Evolutionary conservation across 257 asterid genomes (phyloP).

Genomic region (Henckelia pumila): DNA sequence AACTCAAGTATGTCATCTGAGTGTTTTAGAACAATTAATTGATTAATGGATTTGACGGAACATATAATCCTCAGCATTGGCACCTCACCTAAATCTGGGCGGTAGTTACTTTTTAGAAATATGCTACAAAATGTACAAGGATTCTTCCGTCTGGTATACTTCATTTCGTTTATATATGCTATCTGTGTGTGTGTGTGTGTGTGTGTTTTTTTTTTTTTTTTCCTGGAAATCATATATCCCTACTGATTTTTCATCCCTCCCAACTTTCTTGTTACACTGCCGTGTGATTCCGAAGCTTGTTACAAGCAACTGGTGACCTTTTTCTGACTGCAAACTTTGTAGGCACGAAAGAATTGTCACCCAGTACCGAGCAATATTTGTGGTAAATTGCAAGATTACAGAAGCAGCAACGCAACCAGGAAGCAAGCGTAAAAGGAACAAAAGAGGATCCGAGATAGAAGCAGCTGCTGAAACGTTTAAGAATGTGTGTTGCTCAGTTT

Average conservation of each 20-base stretch:
- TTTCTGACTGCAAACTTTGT: conserved; percentile 26
- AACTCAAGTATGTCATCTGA: background rate
- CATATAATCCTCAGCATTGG: background rate
- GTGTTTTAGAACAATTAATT: background rate
- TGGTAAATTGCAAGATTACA: conserved; percentile 64
- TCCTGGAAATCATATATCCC: background rate
- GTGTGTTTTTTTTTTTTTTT: no score
- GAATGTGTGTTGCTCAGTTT: conserved; percentile 67
- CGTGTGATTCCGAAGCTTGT: background rate
- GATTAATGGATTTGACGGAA: background rate
- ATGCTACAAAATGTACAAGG: background rate
- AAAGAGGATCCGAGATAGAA: conserved; percentile 27
- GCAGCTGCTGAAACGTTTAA: conserved; percentile 37
- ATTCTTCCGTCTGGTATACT: background rate
- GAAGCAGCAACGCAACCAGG: conserved; percentile 35
- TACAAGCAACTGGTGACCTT: background rate
- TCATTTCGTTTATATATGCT: background rate
- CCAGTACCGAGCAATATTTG: conserved; percentile 83
- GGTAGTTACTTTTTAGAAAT: background rate
- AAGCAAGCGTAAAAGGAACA: conserved; percentile 37
- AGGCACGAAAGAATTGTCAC: conserved; percentile 80
- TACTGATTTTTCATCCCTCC: background rate
- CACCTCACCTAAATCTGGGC: background rate
- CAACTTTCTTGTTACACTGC: background rate
- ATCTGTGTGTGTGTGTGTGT: no score